Conservation (phyloP, 2,329 filamentous ascomycete species). For the Trichophyton verrucosum region DNA sequence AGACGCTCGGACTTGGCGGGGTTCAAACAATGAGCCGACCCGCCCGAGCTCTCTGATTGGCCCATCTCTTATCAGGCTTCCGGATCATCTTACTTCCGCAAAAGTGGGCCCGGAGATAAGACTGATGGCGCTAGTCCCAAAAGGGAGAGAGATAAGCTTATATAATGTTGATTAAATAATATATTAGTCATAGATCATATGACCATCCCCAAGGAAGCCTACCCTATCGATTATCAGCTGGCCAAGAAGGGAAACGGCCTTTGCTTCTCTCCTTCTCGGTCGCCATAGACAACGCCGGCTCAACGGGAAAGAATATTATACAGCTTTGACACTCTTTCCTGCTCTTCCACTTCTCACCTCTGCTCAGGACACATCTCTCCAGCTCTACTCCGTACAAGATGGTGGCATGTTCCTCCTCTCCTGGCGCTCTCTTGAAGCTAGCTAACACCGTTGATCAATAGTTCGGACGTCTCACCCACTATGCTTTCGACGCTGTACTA, state of each 20-base stretch:
- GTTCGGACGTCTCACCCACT: conserved; percentile 87
- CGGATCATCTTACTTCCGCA: background rate
- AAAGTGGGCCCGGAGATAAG: background rate
- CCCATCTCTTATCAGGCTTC: background rate
- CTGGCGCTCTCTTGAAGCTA: conserved; percentile 18
- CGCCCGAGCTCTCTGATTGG: background rate
- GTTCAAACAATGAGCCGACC: background rate
- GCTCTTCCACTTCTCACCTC: background rate
- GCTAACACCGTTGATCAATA: conserved; percentile 53
- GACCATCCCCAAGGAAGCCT: background rate
- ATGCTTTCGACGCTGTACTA: conserved; percentile 90
- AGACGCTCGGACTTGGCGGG: background rate
- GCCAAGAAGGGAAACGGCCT: background rate
- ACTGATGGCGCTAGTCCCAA: background rate
- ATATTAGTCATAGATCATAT: background rate
- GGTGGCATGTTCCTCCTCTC: conserved; percentile 41
- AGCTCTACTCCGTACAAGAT: conserved; percentile 20
- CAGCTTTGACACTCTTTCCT: background rate
- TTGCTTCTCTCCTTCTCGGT: background rate
- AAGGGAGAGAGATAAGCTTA: too few species aligned
- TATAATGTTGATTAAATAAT: background rate
- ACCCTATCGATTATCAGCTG: background rate
- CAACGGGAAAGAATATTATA: background rate
- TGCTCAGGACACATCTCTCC: background rate
- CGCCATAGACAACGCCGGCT: background rate